Evolutionary conservation across 78 protist species (phyloP).

Genomic region (Dictyostelium purpureum): DNA sequence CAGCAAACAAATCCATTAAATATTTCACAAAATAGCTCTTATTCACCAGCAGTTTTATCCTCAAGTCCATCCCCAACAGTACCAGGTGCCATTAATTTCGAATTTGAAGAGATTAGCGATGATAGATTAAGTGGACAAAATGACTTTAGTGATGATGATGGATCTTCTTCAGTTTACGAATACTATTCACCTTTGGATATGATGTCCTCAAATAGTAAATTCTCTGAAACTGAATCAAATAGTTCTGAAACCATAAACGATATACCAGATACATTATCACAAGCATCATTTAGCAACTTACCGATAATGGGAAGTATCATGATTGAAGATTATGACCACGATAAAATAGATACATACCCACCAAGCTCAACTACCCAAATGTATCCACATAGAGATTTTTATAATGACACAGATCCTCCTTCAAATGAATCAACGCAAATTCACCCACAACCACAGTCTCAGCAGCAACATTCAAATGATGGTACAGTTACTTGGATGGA

Average conservation of each 20-base stretch:
- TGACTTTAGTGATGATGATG: constrained; percentile 28
- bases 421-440: neutral
- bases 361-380: neutral
- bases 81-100: constrained; percentile 18
- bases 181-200: constrained; percentile 63
- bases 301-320: constrained; percentile 50
- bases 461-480: neutral
- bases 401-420: constrained; percentile 20
- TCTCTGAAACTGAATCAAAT: constrained; percentile 31
- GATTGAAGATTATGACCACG: constrained; percentile 79
- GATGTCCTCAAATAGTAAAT: constrained; percentile 22
- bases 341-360: constrained; percentile 1
- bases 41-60: neutral
- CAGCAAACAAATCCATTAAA: neutral
- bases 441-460: neutral
- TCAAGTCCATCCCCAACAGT: constrained; percentile 2
- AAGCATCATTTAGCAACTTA: neutral
- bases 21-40: neutral
- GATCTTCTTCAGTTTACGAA: constrained; percentile 23
- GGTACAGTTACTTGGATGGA: constrained; percentile 41
- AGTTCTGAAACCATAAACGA: neutral
- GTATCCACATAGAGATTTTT: constrained; percentile 28
- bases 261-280: constrained; percentile 21
- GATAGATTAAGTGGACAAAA: neutral
- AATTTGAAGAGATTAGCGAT: constrained; percentile 44